These are phyloP conservation scores for Lentinula sp. DNA, from an alignment of 768 basidiomycete species.

Conservation along the genomic window DNA sequence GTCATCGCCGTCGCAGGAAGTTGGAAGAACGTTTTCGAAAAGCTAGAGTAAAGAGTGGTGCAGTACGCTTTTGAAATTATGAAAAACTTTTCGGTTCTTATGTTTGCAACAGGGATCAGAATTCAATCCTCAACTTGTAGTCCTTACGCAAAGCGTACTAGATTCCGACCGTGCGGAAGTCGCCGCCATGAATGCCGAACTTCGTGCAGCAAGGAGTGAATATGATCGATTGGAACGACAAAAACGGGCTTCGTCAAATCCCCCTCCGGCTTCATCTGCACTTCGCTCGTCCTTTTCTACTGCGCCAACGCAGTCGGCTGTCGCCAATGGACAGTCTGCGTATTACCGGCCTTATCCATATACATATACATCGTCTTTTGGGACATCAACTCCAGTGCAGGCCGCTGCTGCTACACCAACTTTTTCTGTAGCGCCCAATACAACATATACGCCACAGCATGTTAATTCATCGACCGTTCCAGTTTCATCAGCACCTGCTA, in stretches of 20 bases:
- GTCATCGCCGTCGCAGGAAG: conserved; percentile 48
- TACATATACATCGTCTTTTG: conserved; percentile 58
- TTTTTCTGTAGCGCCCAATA: conserved; percentile 18
- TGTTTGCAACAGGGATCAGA: conserved; percentile 41
- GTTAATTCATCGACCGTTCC: conserved; percentile 18
- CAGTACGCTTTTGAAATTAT: conserved; percentile 33
- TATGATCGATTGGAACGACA: conserved; percentile 65
- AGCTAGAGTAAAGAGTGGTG: conserved; percentile 45
- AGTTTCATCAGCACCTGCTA: conserved; percentile 21
- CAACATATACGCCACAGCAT: conserved; percentile 22
- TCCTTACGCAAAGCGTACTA: conserved; percentile 55
- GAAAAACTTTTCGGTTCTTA: neutral
- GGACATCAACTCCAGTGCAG: conserved; percentile 17
- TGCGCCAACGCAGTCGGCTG: conserved; percentile 21
- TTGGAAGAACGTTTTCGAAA: conserved; percentile 56
- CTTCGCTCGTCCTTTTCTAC: conserved; percentile 19
- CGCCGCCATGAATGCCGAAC: conserved; percentile 46
- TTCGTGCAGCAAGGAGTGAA: conserved; percentile 57
- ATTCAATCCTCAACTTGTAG: conserved; percentile 58
- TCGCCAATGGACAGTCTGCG: conserved; percentile 34
- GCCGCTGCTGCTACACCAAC: conserved; percentile 9
- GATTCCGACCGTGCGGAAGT: conserved; percentile 65
- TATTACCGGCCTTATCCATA: conserved; percentile 66
- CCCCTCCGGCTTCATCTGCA: conserved; percentile 28
- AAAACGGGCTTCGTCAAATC: conserved; percentile 46